Base-by-base conservation (phyloP, 768 basidiomycete species). In the Boletus tylopilopsis region DNA sequence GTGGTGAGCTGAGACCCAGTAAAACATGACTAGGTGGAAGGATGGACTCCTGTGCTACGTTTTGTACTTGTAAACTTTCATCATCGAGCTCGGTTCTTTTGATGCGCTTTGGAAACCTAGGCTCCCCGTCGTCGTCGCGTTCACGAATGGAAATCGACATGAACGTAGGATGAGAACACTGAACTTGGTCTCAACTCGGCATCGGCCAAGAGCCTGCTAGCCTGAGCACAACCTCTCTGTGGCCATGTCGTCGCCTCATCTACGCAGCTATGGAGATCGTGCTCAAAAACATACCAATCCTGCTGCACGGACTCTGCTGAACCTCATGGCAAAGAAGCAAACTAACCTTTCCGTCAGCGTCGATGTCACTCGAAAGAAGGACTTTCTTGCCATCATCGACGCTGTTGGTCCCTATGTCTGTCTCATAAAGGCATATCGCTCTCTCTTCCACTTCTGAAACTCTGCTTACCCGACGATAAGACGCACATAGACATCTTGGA, bases 401-500 rank as follows among this genome's bases (percentile, higher is more conserved):
- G 79, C 80, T 11, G 94, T 96, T 49, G 96, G 91, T 10, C 88
- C 90, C 11, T 85, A 84, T 60, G 84, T 90, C 61, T 96, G 93
- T 78, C 82, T 96, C 54, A 82, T 98, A 76, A 98, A 98, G 87
- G 95, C 76, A 80, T 71, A 47, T 43, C 29, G 12, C 41, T 53
- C 47, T 46, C 49, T 53, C 42, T 47, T 36, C 38, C 42, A 42
- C 42, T 35, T 15, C 47, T 32, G 32, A 37, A 19, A 23, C 50
- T 18, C 49, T 63, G 56, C 63, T 70, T 41, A 65, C 59, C 60
- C 44, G 38, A 53, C 47, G 44, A 60, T 54, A 73, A 98, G 96
- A 98, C 96, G 0, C 96, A 99, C 63, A 80, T 97, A 56, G 96
- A 99, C 68, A 88, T 99, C 57, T 76, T 99, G 49, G 87, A 93